A percentile compares a stretch with the other conserved stretches of the same genome.
These are phyloP conservation scores for Rhynchosporium graminicola DNA, from an alignment of 2,329 filamentous ascomycete species.

Conservation along the genomic window DNA sequence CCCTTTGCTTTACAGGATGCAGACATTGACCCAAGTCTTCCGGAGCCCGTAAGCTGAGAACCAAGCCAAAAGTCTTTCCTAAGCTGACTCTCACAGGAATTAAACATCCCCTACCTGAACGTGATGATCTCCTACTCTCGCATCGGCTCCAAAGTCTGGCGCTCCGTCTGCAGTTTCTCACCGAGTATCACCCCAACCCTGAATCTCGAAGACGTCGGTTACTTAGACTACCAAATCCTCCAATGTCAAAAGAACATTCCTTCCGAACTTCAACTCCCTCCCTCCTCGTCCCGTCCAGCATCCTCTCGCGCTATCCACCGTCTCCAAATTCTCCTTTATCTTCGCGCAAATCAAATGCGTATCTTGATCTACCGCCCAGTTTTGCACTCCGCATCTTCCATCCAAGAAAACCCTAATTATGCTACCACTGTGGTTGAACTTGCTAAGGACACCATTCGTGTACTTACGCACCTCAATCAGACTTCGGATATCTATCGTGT, in stretches of 20 bases:
- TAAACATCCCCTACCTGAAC: conserved; percentile 64
- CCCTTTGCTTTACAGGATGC: conserved; percentile 84
- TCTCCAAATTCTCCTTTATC: conserved; percentile 78
- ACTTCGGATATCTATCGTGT: conserved; percentile 70
- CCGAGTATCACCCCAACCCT: conserved; percentile 24
- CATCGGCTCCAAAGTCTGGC: conserved; percentile 85
- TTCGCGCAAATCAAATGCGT: conserved; percentile 86
- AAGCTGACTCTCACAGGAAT: conserved; percentile 30
- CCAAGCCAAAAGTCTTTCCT: conserved; percentile 26
- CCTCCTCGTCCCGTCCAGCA: conserved; percentile 45
- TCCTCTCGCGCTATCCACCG: conserved; percentile 57
- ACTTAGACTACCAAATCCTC: conserved; percentile 79
- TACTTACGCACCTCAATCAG: conserved; percentile 69
- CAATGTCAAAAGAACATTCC: conserved; percentile 82
- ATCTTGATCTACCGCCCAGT: conserved; percentile 88
- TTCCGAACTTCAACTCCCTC: conserved; percentile 57
- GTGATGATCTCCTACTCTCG: conserved; percentile 84
- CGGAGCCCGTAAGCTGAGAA: conserved; percentile 66
- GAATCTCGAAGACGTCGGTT: conserved; percentile 71
- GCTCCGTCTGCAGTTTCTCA: conserved; percentile 55
- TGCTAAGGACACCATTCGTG: conserved; percentile 74
- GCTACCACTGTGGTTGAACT: conserved; percentile 75
- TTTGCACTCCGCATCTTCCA: conserved; percentile 80
- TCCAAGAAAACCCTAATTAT: conserved; percentile 71
- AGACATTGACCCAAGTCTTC: conserved; percentile 78